Evolutionary conservation across 495 filamentous ascomycete genomes (phyloP).

Genomic region (Elasticomyces elasticus): DNA sequence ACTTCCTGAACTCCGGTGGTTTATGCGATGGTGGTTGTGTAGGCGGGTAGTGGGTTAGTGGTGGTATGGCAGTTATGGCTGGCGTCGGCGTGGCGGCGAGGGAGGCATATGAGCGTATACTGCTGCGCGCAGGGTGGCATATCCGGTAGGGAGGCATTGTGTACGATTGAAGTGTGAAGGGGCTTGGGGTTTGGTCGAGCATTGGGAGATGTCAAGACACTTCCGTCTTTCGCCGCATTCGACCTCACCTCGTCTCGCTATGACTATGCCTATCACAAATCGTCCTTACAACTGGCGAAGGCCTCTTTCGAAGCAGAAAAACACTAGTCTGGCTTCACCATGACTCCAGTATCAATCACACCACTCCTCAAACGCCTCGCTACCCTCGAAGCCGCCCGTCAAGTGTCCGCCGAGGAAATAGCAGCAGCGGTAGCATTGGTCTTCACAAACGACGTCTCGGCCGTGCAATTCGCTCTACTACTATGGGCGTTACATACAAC

Average conservation of each 20-base stretch:
- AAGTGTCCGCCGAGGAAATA: constrained; percentile 68
- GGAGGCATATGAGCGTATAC: constrained; percentile 31
- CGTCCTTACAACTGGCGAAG: no score
- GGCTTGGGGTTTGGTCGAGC: no score
- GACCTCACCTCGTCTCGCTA: no score
- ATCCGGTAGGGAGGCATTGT: no score
- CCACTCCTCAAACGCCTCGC: constrained; percentile 68
- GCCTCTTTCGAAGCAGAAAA: no score
- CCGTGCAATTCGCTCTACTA: constrained; percentile 73
- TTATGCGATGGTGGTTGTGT: constrained; percentile 84
- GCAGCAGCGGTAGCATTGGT: constrained; percentile 77
- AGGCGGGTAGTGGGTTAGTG: constrained; percentile 48
- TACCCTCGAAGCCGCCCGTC: constrained; percentile 53
- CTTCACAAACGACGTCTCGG: constrained; percentile 73
- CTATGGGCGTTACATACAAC: constrained; percentile 85
- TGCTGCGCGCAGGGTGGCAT: no score
- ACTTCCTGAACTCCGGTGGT: constrained; percentile 75
- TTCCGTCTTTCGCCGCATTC: no score
- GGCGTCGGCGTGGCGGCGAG: constrained; percentile 41
- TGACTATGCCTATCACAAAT: no score
- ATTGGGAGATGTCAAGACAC: no score
- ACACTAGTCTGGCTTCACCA: no score
- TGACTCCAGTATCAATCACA: constrained; percentile 72
- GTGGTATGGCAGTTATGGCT: constrained; percentile 42
- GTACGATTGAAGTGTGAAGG: no score